Evolutionary conservation across 257 asterid genomes (phyloP).

Genomic region (Mentha longifolia): DNA sequence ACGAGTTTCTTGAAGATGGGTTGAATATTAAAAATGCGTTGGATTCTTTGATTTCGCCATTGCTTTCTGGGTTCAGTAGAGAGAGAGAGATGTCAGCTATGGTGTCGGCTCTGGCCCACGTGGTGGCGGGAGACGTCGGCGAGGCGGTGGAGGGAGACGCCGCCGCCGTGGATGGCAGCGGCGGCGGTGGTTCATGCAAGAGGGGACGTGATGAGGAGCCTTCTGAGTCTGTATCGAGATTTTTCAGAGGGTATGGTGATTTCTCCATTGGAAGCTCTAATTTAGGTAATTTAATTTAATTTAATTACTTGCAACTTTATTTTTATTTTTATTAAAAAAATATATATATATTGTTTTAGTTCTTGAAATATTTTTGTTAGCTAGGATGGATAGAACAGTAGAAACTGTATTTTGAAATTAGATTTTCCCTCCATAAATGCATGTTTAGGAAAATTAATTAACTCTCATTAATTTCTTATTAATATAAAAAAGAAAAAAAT

Average conservation of each 20-base stretch:
- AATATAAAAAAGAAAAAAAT: no score
- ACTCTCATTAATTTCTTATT: no score
- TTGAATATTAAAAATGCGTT: constrained; percentile 18
- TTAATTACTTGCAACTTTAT: neutral
- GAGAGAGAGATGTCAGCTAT: constrained; percentile 76
- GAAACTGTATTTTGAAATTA: neutral
- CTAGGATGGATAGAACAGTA: neutral
- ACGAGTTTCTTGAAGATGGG: constrained; percentile 4
- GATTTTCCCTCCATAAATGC: neutral
- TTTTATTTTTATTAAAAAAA: neutral
- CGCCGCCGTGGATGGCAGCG: neutral
- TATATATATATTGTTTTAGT: neutral
- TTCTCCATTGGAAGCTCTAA: constrained; percentile 36
- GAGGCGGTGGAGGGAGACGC: constrained; percentile 17
- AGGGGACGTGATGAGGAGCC: constrained; percentile 48
- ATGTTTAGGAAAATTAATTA: no score
- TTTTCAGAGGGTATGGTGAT: constrained; percentile 33
- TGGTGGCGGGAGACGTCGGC: constrained; percentile 57
- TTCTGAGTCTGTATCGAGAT: constrained; percentile 27
- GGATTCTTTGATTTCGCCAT: constrained; percentile 38
- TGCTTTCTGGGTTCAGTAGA: constrained; percentile 44
- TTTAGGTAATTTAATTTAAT: constrained; percentile 42
- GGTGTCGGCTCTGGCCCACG: constrained; percentile 65
- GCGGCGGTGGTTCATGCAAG: constrained; percentile 43
- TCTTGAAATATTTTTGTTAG: no score